Percentiles rank a stretch among this genome's conserved stretches.
phyloP scores from a whole-genome alignment of 768 basidiomycete genomes.

The Phallus indusiatus region DNA sequence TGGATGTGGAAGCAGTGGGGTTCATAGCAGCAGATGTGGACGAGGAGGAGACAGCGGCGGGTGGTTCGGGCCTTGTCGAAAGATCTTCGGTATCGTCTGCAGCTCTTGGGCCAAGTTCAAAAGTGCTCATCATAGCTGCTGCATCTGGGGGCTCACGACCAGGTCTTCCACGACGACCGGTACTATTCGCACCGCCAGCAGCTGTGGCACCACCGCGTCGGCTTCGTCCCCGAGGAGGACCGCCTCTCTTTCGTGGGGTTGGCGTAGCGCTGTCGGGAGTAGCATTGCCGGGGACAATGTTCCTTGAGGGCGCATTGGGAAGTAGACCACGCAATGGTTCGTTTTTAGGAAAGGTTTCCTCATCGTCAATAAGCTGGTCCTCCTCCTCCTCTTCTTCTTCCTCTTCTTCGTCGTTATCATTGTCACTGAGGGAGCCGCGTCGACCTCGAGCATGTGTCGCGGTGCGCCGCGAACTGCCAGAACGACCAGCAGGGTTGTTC shows the following conservation, averaged over 20 bases:
- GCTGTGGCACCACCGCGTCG: neutral
- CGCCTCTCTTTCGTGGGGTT: neutral
- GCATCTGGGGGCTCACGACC: slow-evolving; percentile 9
- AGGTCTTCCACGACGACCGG: slow-evolving; percentile 4
- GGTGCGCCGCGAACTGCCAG: slow-evolving; percentile 10
- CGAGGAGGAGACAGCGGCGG: slow-evolving; percentile 13
- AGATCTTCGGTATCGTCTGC: neutral
- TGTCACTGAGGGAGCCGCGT: neutral
- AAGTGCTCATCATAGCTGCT: slow-evolving; percentile 11
- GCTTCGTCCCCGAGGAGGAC: neutral
- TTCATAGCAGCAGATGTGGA: slow-evolving; percentile 18
- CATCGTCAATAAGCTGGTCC: slow-evolving; percentile 76
- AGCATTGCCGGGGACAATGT: neutral
- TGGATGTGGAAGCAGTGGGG: slow-evolving; percentile 24
- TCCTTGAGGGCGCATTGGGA: neutral
- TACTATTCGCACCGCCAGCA: neutral
- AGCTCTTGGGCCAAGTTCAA: slow-evolving; percentile 1
- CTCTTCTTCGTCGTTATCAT: slow-evolving; percentile 42
- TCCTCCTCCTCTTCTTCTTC: slow-evolving; percentile 66
- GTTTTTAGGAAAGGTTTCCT: slow-evolving; percentile 23
- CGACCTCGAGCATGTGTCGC: slow-evolving; percentile 13
- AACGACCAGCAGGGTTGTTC: slow-evolving; percentile 25
- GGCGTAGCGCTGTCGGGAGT: neutral
- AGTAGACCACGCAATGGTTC: neutral
- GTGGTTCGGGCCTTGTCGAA: neutral